Evolutionary conservation across 2,329 filamentous ascomycete genomes (phyloP).

Genomic region (Thelonectria blattea): DNA sequence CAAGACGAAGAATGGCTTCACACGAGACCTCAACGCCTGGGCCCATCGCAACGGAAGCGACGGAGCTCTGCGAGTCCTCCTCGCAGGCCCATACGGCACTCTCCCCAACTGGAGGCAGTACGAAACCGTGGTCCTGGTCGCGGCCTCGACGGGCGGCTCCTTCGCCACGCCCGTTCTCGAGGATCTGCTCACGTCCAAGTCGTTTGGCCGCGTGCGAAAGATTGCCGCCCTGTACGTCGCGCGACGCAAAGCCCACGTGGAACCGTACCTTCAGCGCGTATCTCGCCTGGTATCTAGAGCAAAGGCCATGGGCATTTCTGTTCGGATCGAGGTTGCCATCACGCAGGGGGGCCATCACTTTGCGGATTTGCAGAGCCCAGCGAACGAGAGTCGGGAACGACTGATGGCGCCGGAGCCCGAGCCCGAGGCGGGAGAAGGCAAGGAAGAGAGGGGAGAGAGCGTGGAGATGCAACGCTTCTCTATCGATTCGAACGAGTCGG

Average conservation of each 20-base stretch:
- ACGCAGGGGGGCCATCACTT: constrained; percentile 19
- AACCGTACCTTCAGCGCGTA: constrained; percentile 30
- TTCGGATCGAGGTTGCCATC: constrained; percentile 31
- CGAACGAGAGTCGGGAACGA: constrained; percentile 32
- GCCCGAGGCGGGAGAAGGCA: background rate
- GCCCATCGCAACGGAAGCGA: constrained; percentile 23
- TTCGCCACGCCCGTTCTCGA: constrained; percentile 35
- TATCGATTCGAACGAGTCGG: constrained; percentile 27
- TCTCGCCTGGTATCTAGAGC: constrained; percentile 23
- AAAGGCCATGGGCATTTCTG: constrained; percentile 34
- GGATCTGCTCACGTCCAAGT: constrained; percentile 26
- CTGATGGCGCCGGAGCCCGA: constrained; percentile 27
- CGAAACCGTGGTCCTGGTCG: constrained; percentile 32
- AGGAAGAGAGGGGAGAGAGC: constrained; percentile 11
- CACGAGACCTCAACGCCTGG: constrained; percentile 32
- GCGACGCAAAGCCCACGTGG: constrained; percentile 26
- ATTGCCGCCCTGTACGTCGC: constrained; percentile 33
- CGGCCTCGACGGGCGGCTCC: constrained; percentile 34
- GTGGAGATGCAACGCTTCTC: constrained; percentile 35
- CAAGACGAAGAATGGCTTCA: constrained; percentile 35
- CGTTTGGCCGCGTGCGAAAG: constrained; percentile 30
- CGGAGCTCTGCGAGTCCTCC: constrained; percentile 26
- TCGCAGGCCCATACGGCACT: constrained; percentile 32
- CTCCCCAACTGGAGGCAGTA: constrained; percentile 35
- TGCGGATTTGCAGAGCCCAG: constrained; percentile 6